Percentiles rank a stretch among this genome's conserved stretches.
These are phyloP conservation scores for Eutrema salsugineum DNA, from an alignment of 441 rosid species.

Conservation along the genomic window DNA sequence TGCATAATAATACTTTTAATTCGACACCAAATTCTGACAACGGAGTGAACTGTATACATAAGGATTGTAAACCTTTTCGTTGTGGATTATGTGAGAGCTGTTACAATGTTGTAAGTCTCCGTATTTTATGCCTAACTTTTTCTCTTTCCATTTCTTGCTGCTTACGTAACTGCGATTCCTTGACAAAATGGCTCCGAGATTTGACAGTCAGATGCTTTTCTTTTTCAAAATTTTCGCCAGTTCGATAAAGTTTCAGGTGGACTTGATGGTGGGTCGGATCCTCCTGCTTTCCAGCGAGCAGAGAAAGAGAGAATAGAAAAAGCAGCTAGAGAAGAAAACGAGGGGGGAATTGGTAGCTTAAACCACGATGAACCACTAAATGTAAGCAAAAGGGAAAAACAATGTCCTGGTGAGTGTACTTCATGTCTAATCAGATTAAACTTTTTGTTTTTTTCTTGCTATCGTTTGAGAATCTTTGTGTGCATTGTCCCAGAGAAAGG, in stretches of 20 bases:
- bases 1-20: conserved; percentile 28
- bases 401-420: too few relatives aligned
- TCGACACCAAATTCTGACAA: conserved; percentile 30
- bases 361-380: too few relatives aligned
- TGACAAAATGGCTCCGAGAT: not conserved
- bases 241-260: conserved; percentile 63
- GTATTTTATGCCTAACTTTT: not conserved
- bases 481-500: not conserved
- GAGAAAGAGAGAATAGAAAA: conserved; percentile 60
- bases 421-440: too few relatives aligned
- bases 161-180: not conserved
- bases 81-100: conserved; percentile 73
- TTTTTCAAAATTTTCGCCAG: conserved; percentile 36
- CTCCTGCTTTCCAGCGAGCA: conserved; percentile 90
- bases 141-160: not conserved
- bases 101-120: conserved; percentile 48
- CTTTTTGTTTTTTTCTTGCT: too few relatives aligned
- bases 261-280: conserved; percentile 79
- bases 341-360: conserved; percentile 27
- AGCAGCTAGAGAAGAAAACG: conserved; percentile 35
- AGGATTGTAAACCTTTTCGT: conserved; percentile 43
- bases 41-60: conserved; percentile 66
- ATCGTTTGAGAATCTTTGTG: too few relatives aligned
- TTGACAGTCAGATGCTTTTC: conserved; percentile 1
- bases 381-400: too few relatives aligned